Conservation (phyloP, 2,329 filamentous ascomycete genomes). For the Talaromyces atroroseus region DNA sequence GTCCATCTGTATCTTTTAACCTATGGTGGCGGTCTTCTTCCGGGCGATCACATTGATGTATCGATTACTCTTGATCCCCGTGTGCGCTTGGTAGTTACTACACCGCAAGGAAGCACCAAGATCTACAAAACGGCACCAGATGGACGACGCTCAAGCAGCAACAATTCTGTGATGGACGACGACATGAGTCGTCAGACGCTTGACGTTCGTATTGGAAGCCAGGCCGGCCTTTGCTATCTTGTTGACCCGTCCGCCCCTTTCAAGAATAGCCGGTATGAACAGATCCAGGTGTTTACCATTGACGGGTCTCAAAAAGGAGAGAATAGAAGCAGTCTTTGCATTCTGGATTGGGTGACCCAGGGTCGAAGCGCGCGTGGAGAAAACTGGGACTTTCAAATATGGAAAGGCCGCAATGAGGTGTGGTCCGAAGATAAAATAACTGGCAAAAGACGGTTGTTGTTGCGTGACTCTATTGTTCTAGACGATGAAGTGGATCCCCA, state of each 20-base stretch:
- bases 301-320: constrained; percentile 34
- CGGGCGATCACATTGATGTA: constrained; percentile 75
- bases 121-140: constrained; percentile 68
- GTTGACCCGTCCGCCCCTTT: constrained; percentile 95
- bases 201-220: constrained; percentile 43
- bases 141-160: neutral
- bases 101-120: constrained; percentile 78
- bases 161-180: neutral
- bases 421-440: constrained; percentile 32
- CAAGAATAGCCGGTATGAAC: constrained; percentile 73
- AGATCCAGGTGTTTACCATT: constrained; percentile 71
- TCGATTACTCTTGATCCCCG: constrained; percentile 58
- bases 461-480: constrained; percentile 80
- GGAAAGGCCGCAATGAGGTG: constrained; percentile 85
- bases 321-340: constrained; percentile 58
- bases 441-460: constrained; percentile 56
- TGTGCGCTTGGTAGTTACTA: constrained; percentile 61
- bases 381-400: constrained; percentile 75
- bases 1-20: constrained; percentile 84
- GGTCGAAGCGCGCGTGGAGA: constrained; percentile 81
- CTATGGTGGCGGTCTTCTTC: constrained; percentile 89
- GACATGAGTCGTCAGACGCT: constrained; percentile 46
- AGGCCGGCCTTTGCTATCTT: constrained; percentile 57
- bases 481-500: constrained; percentile 47
- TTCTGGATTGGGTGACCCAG: constrained; percentile 91